Percentiles rank a stretch among this genome's conserved stretches.
phyloP scores from a whole-genome alignment of 768 basidiomycete species.

The Suillus variegatus region DNA sequence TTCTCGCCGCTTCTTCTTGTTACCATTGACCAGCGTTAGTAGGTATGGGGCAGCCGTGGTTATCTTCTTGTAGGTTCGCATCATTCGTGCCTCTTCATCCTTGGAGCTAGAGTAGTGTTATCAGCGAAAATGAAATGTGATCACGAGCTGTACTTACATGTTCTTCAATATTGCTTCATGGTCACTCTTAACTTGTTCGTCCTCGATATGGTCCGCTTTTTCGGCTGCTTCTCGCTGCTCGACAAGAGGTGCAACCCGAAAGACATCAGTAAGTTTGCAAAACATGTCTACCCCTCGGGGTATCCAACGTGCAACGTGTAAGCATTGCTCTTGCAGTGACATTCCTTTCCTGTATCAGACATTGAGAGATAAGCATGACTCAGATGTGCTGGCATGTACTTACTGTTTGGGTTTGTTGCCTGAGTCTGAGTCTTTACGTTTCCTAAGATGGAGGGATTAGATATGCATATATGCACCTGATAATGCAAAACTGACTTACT shows the following conservation, averaged over 20 bases:
- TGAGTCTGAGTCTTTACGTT: neutral
- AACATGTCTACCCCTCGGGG: conserved; percentile 8
- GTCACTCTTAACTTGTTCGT: neutral
- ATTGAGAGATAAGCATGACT: too few relatives aligned
- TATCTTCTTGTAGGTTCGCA: neutral
- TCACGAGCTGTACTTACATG: neutral
- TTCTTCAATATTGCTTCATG: neutral
- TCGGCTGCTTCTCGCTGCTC: neutral
- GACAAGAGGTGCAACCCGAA: neutral
- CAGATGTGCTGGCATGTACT: neutral
- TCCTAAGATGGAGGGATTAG: neutral
- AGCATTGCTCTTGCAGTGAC: conserved; percentile 1
- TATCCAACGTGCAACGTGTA: conserved; percentile 8
- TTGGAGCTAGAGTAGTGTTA: neutral
- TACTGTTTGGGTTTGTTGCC: neutral
- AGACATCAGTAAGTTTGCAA: neutral
- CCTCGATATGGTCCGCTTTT: neutral
- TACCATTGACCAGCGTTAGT: neutral
- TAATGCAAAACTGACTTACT: neutral
- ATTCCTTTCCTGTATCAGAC: neutral
- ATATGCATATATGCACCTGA: neutral
- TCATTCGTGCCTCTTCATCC: neutral
- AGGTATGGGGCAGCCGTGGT: neutral
- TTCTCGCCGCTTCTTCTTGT: neutral
- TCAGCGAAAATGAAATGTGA: neutral